Evolutionary conservation across 2,329 filamentous ascomycete species (phyloP), one percentile per base, ranked within the genome.

Genomic region (Aspergillus arachidicola): DNA sequence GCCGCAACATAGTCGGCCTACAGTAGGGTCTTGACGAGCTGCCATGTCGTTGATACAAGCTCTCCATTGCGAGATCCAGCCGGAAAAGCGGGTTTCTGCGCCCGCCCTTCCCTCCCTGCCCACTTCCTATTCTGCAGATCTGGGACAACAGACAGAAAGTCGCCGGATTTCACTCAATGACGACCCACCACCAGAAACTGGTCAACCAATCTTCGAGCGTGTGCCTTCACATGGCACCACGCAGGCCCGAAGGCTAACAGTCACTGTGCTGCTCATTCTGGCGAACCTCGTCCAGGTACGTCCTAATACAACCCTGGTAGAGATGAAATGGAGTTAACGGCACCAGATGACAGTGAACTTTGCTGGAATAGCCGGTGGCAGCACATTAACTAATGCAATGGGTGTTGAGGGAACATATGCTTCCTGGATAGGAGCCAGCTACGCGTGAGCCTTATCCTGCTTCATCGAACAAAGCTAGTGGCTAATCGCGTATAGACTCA

Each of bases 401-500:
- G 61, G 66, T 9, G 65, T 63, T 5, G 59, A 71, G 9, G 55
- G 65, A 3, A 59, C 67, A 10, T 72, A 69, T 56, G 68, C 70
- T 11, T 70, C 69, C 16, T 73, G 71, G 71, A 69, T 72, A 19
- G 71, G 62, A 2, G 71, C 71, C 54, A 73, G 71, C 55, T 73
- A 73, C 60, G 66, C 62, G 71, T 72, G 59, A 65, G 62, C 43
- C 10, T 36, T 14, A 1, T 23, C 23, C 48, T 26, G 14, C 19
- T 23, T 32, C 23, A 32, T n/a, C 7, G 9, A 23, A 6, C 6
- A 6, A 16, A 21, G 23, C 26, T 36, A 23, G 53, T 3, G 28
- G 36, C 59, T 58, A 30, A 60, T 56, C 2, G 26, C 36, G 16
- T 32, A 14, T 28, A 83, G 81, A 1, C 72, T 85, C 14, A 81